Conservation (phyloP, 2,329 filamentous ascomycete genomes). For the Metarhizium robertsii region DNA sequence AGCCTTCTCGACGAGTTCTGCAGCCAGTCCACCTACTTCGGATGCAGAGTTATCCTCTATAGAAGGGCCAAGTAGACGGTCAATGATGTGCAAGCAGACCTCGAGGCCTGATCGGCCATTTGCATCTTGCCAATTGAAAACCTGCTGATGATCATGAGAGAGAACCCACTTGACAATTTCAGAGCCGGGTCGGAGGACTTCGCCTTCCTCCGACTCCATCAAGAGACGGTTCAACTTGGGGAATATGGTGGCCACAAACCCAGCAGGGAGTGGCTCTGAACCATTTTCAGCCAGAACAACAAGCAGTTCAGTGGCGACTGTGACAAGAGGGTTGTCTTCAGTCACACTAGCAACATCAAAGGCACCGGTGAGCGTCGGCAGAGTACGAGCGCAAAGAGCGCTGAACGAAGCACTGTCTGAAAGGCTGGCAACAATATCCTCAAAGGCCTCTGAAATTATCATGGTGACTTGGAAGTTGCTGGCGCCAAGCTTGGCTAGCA, state of each 20-base stretch:
- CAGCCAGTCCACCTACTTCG: conserved; percentile 91
- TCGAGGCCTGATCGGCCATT: conserved; percentile 76
- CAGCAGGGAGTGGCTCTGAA: conserved; percentile 73
- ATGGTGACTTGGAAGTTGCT: conserved; percentile 86
- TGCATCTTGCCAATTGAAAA: conserved; percentile 78
- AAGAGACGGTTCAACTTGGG: conserved; percentile 80
- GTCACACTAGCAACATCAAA: conserved; percentile 84
- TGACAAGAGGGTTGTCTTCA: conserved; percentile 74
- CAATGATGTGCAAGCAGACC: conserved; percentile 82
- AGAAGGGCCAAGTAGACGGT: conserved; percentile 71
- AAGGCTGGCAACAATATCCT: conserved; percentile 69
- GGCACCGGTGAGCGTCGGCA: conserved; percentile 79
- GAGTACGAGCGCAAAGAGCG: conserved; percentile 71
- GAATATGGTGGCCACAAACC: conserved; percentile 76
- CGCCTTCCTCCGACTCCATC: conserved; percentile 76
- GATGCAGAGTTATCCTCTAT: conserved; percentile 92
- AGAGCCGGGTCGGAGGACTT: conserved; percentile 78
- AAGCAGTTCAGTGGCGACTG: conserved; percentile 78
- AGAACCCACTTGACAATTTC: conserved; percentile 84
- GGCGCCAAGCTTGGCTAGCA: conserved; percentile 78
- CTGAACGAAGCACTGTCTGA: conserved; percentile 62
- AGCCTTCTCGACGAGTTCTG: conserved; percentile 91
- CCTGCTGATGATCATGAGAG: conserved; percentile 79
- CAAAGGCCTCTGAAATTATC: conserved; percentile 82
- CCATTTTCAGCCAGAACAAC: conserved; percentile 74